Base-by-base conservation (phyloP, 2,329 filamentous ascomycete genomes). In the Talaromyces amestolkiae region DNA sequence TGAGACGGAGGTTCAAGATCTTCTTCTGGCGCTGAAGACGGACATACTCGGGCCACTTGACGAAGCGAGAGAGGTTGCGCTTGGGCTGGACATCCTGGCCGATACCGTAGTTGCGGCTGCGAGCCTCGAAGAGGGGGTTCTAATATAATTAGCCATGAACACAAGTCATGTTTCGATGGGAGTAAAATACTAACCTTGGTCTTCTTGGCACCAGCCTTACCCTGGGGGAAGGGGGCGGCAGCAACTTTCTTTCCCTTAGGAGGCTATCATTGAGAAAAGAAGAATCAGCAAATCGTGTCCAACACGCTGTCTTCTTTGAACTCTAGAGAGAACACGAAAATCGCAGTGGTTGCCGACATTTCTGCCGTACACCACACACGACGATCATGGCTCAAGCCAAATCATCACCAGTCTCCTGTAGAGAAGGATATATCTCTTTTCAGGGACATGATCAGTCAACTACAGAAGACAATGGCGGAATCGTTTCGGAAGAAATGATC, bases 211-310 rank as follows among this genome's bases (percentile, higher is more conserved):
- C 87, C 87, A 85, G 93, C 92, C 89, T 96, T 97, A 79, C 89
- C 88, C 86, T 93, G 89, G 80, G 93, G 91, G 89, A 96, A 97
- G 82, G 95, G 95, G 85, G 95, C 93, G 81, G 95, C 86, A 78
- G 95, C 95, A 84, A 92, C 90, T 88, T 97, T 98, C 91, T 97
- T 98, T 87, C 93, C 93, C 87, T 98, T 99, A 81, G 94, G 91
- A 91, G 95, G 92, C 95, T 98, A 86, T 98, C 93, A 98, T 98
- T 95, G 94, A 98, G 94, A 92, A 96, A 93, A 95, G 91, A 96
- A 92, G 89, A 66, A 92, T 79, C 91, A 97, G 93, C 90, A 81
- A 83, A 86, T 83, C 87, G 85, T 88, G 87, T 89, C 87, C 89
- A 33, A 89, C 85, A 70, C 74, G 75, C 84, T 85, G 81, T 91